Conservation (phyloP, 1,284 basidiomycete genomes). For the Fomes fomentarius region DNA sequence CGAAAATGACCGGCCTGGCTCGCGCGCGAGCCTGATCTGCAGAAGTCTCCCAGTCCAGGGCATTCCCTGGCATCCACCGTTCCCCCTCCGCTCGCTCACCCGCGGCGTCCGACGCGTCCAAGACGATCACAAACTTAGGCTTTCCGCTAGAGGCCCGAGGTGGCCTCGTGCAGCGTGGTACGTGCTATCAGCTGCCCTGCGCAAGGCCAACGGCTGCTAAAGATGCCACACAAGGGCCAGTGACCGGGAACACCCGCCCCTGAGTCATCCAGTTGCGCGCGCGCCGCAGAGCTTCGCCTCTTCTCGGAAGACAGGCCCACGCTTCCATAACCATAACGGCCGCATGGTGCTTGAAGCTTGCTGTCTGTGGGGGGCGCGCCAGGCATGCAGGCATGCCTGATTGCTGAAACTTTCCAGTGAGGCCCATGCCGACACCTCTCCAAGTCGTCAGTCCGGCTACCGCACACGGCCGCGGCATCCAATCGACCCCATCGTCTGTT, state of each 20-base stretch:
- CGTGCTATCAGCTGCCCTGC: neutral
- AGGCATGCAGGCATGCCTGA: conserved; percentile 7
- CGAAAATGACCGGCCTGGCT: conserved; percentile 17
- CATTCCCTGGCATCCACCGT: no score
- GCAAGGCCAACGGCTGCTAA: no score
- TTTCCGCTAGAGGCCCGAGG: neutral
- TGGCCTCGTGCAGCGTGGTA: neutral
- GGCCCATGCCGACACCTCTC: neutral
- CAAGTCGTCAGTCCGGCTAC: conserved; percentile 2
- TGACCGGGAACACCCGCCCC: no score
- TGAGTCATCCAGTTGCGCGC: no score
- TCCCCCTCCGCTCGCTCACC: no score
- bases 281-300: no score
- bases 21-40: conserved; percentile 9
- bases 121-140: conserved; percentile 15
- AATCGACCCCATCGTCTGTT: conserved; percentile 17
- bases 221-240: no score
- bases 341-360: conserved; percentile 1
- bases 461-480: conserved; percentile 5
- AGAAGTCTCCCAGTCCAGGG: no score
- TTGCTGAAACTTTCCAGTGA: neutral
- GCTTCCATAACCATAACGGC: neutral
- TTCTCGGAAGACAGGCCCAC: no score
- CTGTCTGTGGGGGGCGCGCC: conserved; percentile 1
- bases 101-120: no score